A percentile compares a stretch with the other conserved stretches of the same genome.
phyloP scores from a whole-genome alignment of 1,284 basidiomycete species.

The Cryptococcus amylolentus region DNA sequence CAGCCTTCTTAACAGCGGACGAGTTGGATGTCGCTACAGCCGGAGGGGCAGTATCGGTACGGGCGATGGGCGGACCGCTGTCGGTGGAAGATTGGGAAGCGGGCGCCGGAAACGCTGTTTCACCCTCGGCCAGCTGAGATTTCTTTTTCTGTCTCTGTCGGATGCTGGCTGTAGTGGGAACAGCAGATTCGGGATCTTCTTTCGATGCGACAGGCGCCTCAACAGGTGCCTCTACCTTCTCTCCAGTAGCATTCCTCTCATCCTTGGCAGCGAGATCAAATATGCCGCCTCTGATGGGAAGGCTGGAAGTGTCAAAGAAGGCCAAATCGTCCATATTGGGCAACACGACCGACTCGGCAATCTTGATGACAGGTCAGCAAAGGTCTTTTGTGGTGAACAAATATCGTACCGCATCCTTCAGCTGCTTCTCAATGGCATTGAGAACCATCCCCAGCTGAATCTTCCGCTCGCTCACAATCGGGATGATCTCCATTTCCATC shows the following conservation, averaged over 20 bases:
- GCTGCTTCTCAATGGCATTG: constrained; percentile 78
- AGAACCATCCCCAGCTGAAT: constrained; percentile 65
- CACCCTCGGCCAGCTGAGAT: neutral
- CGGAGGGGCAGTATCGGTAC: constrained; percentile 24
- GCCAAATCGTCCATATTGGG: constrained; percentile 98
- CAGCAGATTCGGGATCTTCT: constrained; percentile 26
- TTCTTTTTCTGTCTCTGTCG: constrained; percentile 20
- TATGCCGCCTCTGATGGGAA: constrained; percentile 77
- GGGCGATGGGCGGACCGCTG: constrained; percentile 9
- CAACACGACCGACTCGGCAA: constrained; percentile 86
- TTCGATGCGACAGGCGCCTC: constrained; percentile 11
- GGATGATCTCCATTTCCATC: constrained; percentile 84
- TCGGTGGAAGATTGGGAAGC: neutral
- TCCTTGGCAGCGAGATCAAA: constrained; percentile 68
- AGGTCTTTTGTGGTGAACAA: neutral
- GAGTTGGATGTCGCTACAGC: neutral
- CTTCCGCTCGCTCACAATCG: constrained; percentile 76
- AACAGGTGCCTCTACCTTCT: constrained; percentile 8
- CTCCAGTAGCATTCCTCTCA: constrained; percentile 8
- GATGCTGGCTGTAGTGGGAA: constrained; percentile 14
- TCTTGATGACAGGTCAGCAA: constrained; percentile 53
- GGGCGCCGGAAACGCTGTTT: neutral
- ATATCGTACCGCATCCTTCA: constrained; percentile 78
- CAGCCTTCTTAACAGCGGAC: constrained; percentile 4
- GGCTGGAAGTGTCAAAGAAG: constrained; percentile 77